These are phyloP conservation scores for Arthrobotrys megalospora DNA, from an alignment of 2,329 filamentous ascomycete species.

Conservation along the genomic window DNA sequence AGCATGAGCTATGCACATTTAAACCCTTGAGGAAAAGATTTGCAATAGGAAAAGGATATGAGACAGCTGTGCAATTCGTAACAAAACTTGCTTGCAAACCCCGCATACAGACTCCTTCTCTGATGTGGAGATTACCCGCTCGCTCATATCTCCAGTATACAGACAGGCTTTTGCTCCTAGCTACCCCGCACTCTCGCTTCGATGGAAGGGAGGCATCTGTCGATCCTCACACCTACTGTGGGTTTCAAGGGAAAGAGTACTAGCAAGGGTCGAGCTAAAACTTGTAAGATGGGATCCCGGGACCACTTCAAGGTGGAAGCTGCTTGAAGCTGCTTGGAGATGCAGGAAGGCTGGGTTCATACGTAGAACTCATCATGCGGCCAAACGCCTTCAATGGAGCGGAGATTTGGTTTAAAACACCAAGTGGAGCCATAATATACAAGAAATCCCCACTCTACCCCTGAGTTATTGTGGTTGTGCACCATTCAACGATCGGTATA, in stretches of 20 bases:
- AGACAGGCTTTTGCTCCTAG: constrained; percentile 14
- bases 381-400: not conserved
- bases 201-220: constrained; percentile 41
- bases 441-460: not conserved
- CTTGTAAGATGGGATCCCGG: not conserved
- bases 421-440: constrained; percentile 1
- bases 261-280: constrained; percentile 8
- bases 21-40: constrained; percentile 7
- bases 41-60: not conserved
- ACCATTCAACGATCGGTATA: not conserved
- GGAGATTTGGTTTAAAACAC: constrained; percentile 27
- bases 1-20: not conserved
- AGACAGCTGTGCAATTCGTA: not conserved
- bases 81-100: constrained; percentile 1
- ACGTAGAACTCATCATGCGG: too few relatives aligned
- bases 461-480: not conserved
- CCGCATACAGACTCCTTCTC: constrained; percentile 6
- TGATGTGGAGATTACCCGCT: constrained; percentile 19
- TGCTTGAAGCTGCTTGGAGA: not conserved
- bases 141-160: not conserved
- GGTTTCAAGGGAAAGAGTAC: not conserved
- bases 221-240: constrained; percentile 24
- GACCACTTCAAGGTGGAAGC: not conserved
- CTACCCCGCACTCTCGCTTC: constrained; percentile 60
- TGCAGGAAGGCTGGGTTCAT: not conserved